Percentiles rank a stretch among this genome's conserved stretches.
These are phyloP conservation scores for Imleria badia DNA, from an alignment of 768 basidiomycete species.

Conservation along the genomic window DNA sequence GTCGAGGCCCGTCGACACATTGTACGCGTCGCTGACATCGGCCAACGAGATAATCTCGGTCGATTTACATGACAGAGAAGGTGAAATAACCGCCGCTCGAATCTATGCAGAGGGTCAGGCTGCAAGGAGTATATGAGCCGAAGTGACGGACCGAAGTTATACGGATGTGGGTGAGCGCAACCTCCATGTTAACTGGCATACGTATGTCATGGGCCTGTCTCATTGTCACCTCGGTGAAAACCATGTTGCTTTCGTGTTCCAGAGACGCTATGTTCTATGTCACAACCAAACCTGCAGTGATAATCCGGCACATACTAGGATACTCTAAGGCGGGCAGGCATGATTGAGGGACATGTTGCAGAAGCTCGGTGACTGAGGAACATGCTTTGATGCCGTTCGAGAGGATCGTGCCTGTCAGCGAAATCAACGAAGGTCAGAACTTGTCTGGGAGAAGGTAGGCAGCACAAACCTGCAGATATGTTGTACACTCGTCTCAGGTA, in stretches of 20 bases:
- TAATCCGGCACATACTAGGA: constrained; percentile 46
- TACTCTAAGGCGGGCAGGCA: constrained; percentile 48
- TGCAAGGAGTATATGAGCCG: not conserved
- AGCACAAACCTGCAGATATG: constrained; percentile 49
- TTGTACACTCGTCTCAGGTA: constrained; percentile 80
- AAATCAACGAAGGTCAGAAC: not conserved
- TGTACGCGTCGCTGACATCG: constrained; percentile 87
- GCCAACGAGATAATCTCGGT: constrained; percentile 78
- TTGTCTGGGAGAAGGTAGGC: not conserved
- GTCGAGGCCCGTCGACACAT: constrained; percentile 74
- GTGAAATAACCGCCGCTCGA: constrained; percentile 71
- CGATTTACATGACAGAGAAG: constrained; percentile 67
- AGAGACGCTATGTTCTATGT: constrained; percentile 46
- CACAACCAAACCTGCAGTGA: constrained; percentile 1
- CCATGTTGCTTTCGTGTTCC: constrained; percentile 56
- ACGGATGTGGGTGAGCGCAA: constrained; percentile 69
- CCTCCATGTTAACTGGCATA: constrained; percentile 66
- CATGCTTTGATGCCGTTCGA: constrained; percentile 56
- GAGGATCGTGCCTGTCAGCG: constrained; percentile 46
- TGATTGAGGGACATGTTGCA: constrained; percentile 51
- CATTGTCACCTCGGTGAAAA: constrained; percentile 66
- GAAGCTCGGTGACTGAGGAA: constrained; percentile 61
- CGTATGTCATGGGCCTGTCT: constrained; percentile 63
- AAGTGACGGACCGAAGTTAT: constrained; percentile 65
- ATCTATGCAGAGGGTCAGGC: constrained; percentile 39